Conservation (phyloP, 805 yeast genomes). For the Nakazawaea molendinolei region DNA sequence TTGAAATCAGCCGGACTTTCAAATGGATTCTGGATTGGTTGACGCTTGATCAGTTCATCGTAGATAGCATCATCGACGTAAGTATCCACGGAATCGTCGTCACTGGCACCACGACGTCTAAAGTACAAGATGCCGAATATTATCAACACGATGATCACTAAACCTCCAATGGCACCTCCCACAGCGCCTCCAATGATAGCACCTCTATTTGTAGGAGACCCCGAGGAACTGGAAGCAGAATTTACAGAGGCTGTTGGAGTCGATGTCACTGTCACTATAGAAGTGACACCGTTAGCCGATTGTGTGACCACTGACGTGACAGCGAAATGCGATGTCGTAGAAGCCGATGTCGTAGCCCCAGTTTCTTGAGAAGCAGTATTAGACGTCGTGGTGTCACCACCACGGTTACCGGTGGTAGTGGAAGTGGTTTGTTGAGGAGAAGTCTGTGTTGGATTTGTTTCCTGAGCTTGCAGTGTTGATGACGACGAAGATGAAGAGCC, state of each 20-base stretch:
- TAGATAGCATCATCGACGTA: slow-evolving; percentile 48
- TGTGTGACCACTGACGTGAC: slow-evolving; percentile 17
- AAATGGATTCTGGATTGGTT: slow-evolving; percentile 49
- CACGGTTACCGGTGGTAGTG: too few relatives aligned
- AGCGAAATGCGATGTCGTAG: slow-evolving; percentile 14
- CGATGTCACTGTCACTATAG: slow-evolving; percentile 15
- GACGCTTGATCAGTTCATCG: slow-evolving; percentile 50
- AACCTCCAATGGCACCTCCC: slow-evolving; percentile 28
- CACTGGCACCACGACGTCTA: slow-evolving; percentile 28
- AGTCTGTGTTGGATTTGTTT: too few relatives aligned
- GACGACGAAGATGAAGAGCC: not conserved
- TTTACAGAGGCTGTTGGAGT: slow-evolving; percentile 21
- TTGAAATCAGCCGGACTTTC: slow-evolving; percentile 49
- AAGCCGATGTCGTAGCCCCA: slow-evolving; percentile 19
- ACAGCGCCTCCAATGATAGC: slow-evolving; percentile 31
- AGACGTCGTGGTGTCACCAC: slow-evolving; percentile 13
- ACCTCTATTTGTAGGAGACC: slow-evolving; percentile 20
- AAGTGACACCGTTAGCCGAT: slow-evolving; percentile 11
- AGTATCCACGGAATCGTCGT: slow-evolving; percentile 28
- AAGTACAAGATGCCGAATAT: slow-evolving; percentile 28
- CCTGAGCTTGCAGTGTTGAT: not conserved
- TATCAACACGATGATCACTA: slow-evolving; percentile 19
- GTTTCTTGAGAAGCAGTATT: slow-evolving; percentile 11
- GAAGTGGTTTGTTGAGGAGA: too few relatives aligned
- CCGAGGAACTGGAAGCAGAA: slow-evolving; percentile 4